phyloP scores from a whole-genome alignment of 306 rosid genomes.

The Prunus mira region DNA sequence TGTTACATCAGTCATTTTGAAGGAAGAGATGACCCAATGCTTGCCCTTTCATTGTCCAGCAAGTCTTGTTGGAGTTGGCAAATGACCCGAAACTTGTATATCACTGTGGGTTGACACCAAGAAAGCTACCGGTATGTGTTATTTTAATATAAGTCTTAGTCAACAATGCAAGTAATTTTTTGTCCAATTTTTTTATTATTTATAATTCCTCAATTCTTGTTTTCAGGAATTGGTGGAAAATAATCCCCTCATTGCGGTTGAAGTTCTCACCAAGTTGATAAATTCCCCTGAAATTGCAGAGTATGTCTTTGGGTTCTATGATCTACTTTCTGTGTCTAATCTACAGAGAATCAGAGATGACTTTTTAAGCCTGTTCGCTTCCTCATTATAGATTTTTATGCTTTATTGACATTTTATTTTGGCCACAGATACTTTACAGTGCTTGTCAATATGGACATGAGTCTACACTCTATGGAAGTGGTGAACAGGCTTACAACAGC shows the following conservation, averaged over 20 bases:
- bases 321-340: constrained; percentile 17
- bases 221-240: constrained; percentile 93
- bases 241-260: constrained; percentile 94
- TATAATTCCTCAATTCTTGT: constrained; percentile 21
- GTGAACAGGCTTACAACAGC: constrained; percentile 98
- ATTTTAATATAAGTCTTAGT: constrained; percentile 18
- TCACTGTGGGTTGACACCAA: constrained; percentile 94
- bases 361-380: not conserved
- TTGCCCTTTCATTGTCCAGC: constrained; percentile 53
- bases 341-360: not conserved
- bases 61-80: constrained; percentile 72
- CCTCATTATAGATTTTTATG: constrained; percentile 23
- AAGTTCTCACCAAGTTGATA: constrained; percentile 88
- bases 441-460: constrained; percentile 98
- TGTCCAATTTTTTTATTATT: not conserved
- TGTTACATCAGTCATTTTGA: constrained; percentile 23
- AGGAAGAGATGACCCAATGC: constrained; percentile 28
- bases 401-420: constrained; percentile 34
- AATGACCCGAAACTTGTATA: constrained; percentile 90
- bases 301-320: constrained; percentile 43
- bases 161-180: constrained; percentile 7
- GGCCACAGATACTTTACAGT: constrained; percentile 88
- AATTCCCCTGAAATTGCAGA: constrained; percentile 83
- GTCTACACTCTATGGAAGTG: constrained; percentile 99
- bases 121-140: constrained; percentile 81